Evolutionary conservation across 768 basidiomycete species (phyloP).

Genomic region (Psilocybe cubensis): DNA sequence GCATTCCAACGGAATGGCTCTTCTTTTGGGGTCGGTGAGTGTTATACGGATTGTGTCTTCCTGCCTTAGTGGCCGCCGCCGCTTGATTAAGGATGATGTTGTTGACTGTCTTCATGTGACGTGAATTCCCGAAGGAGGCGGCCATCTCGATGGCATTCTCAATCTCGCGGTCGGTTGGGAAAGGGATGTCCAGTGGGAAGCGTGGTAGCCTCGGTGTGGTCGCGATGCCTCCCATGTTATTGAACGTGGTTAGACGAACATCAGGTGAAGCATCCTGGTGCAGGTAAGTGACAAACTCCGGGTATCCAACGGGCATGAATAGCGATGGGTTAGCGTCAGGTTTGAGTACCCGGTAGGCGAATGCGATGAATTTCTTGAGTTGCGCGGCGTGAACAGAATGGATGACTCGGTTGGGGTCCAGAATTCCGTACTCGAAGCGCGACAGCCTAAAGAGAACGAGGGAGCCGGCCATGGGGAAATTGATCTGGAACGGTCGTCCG

Average conservation of each 20-base stretch:
- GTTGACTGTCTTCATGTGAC: background rate
- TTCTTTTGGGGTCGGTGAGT: too few species aligned
- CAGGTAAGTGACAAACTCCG: background rate
- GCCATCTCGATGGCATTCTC: background rate
- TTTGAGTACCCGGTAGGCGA: background rate
- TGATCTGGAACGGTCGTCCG: background rate
- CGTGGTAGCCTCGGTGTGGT: background rate
- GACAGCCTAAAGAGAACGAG: background rate
- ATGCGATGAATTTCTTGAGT: background rate
- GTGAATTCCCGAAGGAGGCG: background rate
- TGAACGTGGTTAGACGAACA: background rate
- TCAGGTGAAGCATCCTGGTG: background rate
- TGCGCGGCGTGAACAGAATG: constrained; percentile 1
- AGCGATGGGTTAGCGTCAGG: background rate
- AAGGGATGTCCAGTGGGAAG: background rate
- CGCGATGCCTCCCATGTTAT: background rate
- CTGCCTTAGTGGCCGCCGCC: background rate
- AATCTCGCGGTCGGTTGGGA: background rate
- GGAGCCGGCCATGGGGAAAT: background rate
- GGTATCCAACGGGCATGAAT: background rate
- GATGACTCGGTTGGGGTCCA: background rate
- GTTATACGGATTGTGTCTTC: too few species aligned
- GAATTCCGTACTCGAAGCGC: background rate
- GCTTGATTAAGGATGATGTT: too few species aligned
- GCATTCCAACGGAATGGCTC: constrained; percentile 1